Base-by-base conservation (phyloP, 352 stramenopile species). In the Pythium plurisporium region DNA sequence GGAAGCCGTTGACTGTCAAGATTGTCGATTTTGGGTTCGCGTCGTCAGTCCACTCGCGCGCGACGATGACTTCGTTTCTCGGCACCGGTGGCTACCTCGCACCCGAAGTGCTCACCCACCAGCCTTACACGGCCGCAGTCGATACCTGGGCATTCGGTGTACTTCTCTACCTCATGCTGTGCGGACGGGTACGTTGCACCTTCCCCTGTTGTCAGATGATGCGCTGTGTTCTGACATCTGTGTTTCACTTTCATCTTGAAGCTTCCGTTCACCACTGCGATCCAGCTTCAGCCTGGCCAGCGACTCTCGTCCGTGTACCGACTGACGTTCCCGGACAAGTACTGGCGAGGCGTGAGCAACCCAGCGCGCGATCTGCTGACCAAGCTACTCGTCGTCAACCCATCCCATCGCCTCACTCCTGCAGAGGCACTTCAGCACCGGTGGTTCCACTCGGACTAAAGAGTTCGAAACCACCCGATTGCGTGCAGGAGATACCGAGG, bases 21-120 rank as follows among this genome's bases (percentile, higher is more conserved):
- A 98, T 99, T 53, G 99, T 99, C 65, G 97, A 99, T 75, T 99
- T 99, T 86, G 97, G 97, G 7, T 88, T 99, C 38, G 89, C 89
- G 31, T 99, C 99, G 69, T 75, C 96, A 38, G 64, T 96, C 23
- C 65, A 74, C 9, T 69, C 85, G 14, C 55, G 70, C 6, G 80
- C 60, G 27, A 80, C 75, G 19, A 87, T 79, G 48, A 86, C 74
- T 0, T 84, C 76, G 34, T 93, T 94, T 67, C 50, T 94, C 9
- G 85, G 85, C 31, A 94, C 85, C 0, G 73, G 79, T 3, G 96
- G 96, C 15, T 99, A 99, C 69, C 70, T 99, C 6, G 96, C 96
- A 1, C 97, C 97, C 0, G 97, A 99, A 74, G 98, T 99, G 81
- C 73, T 99, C 36, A 83, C 98, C 52, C 87, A 97, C 10, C 79